Evolutionary conservation across 495 filamentous ascomycete genomes (phyloP).

Genomic region (Xylaria grammica): DNA sequence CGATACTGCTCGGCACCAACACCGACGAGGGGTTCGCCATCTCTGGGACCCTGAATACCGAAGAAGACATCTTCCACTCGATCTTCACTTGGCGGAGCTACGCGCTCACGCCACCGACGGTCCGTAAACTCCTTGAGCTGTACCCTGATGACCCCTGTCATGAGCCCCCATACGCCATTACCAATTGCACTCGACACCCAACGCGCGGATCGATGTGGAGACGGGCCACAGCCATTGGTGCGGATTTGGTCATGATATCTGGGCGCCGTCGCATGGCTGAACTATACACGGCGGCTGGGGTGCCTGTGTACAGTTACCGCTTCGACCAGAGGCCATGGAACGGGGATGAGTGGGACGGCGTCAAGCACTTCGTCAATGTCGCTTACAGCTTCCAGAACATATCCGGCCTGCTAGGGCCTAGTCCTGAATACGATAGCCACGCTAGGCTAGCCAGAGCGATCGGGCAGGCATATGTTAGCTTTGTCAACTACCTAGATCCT

Average conservation of each 20-base stretch:
- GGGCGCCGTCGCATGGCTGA: conserved; percentile 61
- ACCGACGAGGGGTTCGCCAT: conserved; percentile 56
- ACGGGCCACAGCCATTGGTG: conserved; percentile 57
- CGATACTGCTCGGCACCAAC: conserved; percentile 62
- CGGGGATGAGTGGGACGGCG: conserved; percentile 42
- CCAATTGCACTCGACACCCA: conserved; percentile 48
- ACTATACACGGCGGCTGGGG: conserved; percentile 50
- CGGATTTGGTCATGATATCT: conserved; percentile 62
- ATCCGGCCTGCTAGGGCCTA: conserved; percentile 51
- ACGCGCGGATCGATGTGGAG: conserved; percentile 56
- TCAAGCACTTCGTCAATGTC: conserved; percentile 66
- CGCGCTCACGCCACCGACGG: conserved; percentile 36
- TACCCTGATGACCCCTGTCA: conserved; percentile 56
- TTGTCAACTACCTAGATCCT: conserved; percentile 58
- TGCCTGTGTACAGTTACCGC: conserved; percentile 65
- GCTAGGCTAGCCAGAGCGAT: conserved; percentile 56
- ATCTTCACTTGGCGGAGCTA: conserved; percentile 40
- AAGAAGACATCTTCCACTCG: conserved; percentile 39
- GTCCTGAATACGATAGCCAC: conserved; percentile 54
- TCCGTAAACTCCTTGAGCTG: conserved; percentile 48
- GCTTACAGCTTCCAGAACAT: conserved; percentile 66
- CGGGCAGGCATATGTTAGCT: conserved; percentile 59
- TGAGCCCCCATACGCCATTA: conserved; percentile 50
- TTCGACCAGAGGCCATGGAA: conserved; percentile 60
- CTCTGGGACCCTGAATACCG: conserved; percentile 26